Evolutionary conservation across 2,329 filamentous ascomycete species (phyloP).

Genomic region (Fusarium fujikuroi): DNA sequence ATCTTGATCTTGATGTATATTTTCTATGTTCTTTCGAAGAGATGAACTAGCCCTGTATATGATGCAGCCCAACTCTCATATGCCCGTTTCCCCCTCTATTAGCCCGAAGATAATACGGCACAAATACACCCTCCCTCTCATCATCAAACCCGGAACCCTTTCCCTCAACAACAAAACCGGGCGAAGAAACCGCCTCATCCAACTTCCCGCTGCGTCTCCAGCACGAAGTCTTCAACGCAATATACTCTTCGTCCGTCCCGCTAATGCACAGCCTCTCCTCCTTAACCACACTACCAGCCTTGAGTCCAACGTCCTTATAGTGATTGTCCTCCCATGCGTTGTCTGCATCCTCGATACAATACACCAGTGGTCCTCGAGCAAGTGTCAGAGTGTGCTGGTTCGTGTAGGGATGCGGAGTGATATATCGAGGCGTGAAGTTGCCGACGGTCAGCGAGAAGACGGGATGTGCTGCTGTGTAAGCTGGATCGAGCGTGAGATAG

Average conservation of each 20-base stretch:
- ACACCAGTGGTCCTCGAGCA: slow-evolving; percentile 67
- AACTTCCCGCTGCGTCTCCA: not conserved
- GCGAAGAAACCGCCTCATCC: not conserved
- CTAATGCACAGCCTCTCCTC: slow-evolving; percentile 3
- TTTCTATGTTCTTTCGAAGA: rapidly evolving
- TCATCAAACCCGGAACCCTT: rapidly evolving
- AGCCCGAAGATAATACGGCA: slow-evolving; percentile 27
- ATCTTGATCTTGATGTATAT: rapidly evolving
- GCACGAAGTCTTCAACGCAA: slow-evolving; percentile 18
- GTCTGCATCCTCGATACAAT: slow-evolving; percentile 66
- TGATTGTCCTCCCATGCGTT: slow-evolving; percentile 26
- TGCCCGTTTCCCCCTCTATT: slow-evolving; percentile 25
- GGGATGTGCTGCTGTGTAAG: slow-evolving; percentile 53
- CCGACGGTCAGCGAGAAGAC: slow-evolving; percentile 51
- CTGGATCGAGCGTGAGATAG: slow-evolving; percentile 59
- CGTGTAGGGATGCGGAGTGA: slow-evolving; percentile 66
- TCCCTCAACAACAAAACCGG: not conserved
- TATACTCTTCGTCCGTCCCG: slow-evolving; percentile 15
- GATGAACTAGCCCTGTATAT: not conserved
- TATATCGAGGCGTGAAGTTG: slow-evolving; percentile 59
- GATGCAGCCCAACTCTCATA: slow-evolving; percentile 26
- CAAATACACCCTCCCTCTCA: not conserved
- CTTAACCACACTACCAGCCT: not conserved
- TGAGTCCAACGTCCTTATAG: slow-evolving; percentile 24
- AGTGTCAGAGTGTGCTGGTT: slow-evolving; percentile 65